phyloP scores from a whole-genome alignment of 495 filamentous ascomycete genomes.

The Apodospora peruviana region DNA sequence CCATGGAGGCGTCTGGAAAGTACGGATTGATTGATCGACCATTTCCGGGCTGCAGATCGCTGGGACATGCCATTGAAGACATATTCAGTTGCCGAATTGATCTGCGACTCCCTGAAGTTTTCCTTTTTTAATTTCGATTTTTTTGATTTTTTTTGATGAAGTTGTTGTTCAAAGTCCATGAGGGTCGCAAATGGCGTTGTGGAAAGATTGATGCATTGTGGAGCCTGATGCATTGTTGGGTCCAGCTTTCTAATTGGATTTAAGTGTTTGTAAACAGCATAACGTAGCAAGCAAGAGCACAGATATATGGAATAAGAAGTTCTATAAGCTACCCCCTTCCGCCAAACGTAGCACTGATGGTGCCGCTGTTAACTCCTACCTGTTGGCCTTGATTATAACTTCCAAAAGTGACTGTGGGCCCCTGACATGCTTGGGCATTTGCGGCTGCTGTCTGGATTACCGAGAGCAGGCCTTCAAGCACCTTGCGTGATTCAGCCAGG shows the following conservation, averaged over 20 bases:
- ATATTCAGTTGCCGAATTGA: too few species aligned
- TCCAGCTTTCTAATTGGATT: too few species aligned
- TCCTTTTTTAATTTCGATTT: too few species aligned
- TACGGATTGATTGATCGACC: too few species aligned
- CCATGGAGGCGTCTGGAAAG: too few species aligned
- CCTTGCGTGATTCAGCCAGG: slow-evolving; percentile 21
- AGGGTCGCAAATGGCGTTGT: neutral
- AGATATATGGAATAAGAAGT: slow-evolving; percentile 4
- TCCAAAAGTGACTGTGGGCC: slow-evolving; percentile 7
- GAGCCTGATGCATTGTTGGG: too few species aligned
- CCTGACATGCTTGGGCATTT: slow-evolving; percentile 8
- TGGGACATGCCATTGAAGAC: too few species aligned
- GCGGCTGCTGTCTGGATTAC: slow-evolving; percentile 26
- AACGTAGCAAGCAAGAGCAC: slow-evolving; percentile 2
- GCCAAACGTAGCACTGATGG: slow-evolving; percentile 6
- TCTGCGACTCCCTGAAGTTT: too few species aligned
- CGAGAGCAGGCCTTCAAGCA: slow-evolving; percentile 27
- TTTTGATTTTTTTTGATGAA: too few species aligned
- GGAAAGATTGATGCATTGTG: neutral
- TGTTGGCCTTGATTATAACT: slow-evolving; percentile 3
- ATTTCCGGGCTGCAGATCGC: too few species aligned
- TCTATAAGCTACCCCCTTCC: slow-evolving; percentile 2
- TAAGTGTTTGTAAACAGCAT: neutral
- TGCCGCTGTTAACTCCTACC: slow-evolving; percentile 7
- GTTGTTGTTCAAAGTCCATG: too few species aligned